Conservation (phyloP, 164 flowering plant genomes). For the Annona squamosa region DNA sequence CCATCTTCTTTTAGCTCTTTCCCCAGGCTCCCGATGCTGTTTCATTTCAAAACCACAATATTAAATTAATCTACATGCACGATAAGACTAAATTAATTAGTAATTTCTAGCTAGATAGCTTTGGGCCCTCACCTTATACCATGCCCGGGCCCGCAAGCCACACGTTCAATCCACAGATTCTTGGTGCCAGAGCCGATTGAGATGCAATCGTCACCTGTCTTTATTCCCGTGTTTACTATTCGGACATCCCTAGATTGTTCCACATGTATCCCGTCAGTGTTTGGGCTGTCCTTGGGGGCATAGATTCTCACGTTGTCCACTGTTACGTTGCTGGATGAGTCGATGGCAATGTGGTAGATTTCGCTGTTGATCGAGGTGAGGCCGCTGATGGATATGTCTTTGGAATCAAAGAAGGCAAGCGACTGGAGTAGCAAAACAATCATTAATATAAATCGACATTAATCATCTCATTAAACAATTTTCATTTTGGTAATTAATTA, state of each 20-base stretch:
- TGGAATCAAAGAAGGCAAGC: conserved; percentile 15
- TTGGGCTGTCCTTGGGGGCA: conserved; percentile 29
- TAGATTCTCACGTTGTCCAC: conserved; percentile 14
- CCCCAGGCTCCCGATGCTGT: conserved; percentile 74
- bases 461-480: too few relatives aligned
- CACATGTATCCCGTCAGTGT: conserved; percentile 36
- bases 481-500: too few relatives aligned
- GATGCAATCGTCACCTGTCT: conserved; percentile 23
- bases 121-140: conserved; percentile 21
- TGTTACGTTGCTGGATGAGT: conserved; percentile 25
- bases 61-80: neutral
- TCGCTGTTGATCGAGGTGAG: conserved; percentile 41
- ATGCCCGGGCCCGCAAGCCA: conserved; percentile 30
- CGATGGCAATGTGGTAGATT: conserved; percentile 29
- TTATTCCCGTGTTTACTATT: conserved; percentile 12
- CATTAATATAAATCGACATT: neutral
- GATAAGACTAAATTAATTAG: neutral
- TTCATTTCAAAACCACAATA: neutral
- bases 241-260: conserved; percentile 18
- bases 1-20: conserved; percentile 44
- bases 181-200: conserved; percentile 28
- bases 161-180: conserved; percentile 16
- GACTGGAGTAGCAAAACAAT: conserved; percentile 14
- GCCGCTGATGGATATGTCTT: conserved; percentile 25
- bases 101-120: too few relatives aligned